Evolutionary conservation across 192 early-diverging fungal species (phyloP).

Genomic region (Coemansia aciculifera): DNA sequence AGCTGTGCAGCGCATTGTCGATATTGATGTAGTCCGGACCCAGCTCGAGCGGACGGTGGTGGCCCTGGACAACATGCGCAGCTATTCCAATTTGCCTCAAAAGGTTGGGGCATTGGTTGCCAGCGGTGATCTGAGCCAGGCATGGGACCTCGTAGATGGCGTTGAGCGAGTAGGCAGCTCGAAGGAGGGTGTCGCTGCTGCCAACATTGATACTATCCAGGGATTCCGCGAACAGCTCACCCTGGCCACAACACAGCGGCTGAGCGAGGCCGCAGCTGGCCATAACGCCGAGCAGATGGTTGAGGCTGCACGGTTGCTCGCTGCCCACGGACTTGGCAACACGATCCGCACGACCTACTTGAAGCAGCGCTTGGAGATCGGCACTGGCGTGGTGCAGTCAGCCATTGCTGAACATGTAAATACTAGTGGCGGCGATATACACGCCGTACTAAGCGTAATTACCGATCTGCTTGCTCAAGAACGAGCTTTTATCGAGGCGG

Average conservation of each 20-base stretch:
- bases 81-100: slow-evolving; percentile 39
- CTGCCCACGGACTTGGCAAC: slow-evolving; percentile 17
- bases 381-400: slow-evolving; percentile 15
- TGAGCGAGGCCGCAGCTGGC: slow-evolving; percentile 11
- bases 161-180: background rate
- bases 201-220: slow-evolving; percentile 1
- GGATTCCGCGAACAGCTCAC: slow-evolving; percentile 13
- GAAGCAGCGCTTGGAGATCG: slow-evolving; percentile 24
- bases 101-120: slow-evolving; percentile 30
- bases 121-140: slow-evolving; percentile 27
- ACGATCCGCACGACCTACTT: slow-evolving; percentile 16
- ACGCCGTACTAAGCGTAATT: slow-evolving; percentile 10
- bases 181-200: background rate
- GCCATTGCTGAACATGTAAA: slow-evolving; percentile 1
- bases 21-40: slow-evolving; percentile 22
- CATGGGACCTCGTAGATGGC: slow-evolving; percentile 34
- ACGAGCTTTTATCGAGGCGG: slow-evolving; percentile 33
- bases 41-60: slow-evolving; percentile 25
- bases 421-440: background rate
- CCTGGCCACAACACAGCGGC: slow-evolving; percentile 3
- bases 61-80: slow-evolving; percentile 35
- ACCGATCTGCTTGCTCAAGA: slow-evolving; percentile 21
- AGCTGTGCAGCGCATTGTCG: slow-evolving; percentile 26
- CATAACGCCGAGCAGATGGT: slow-evolving; percentile 18
- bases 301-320: slow-evolving; percentile 15